phyloP scores from a whole-genome alignment of 116 monocot genomes.

The Phalaenopsis hybrid region DNA sequence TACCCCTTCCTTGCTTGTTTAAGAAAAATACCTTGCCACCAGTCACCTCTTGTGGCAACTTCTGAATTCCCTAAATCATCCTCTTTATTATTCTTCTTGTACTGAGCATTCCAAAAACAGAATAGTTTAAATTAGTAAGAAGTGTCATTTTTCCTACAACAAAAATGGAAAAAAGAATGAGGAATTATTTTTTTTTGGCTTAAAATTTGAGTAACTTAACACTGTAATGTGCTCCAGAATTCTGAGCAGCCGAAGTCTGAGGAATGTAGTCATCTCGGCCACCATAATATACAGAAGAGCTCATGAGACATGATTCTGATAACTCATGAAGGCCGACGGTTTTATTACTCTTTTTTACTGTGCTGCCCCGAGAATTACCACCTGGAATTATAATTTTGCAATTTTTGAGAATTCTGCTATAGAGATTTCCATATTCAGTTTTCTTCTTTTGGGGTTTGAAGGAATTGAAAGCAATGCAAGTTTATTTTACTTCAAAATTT shows the following conservation, averaged over 20 bases:
- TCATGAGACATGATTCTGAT: conserved; percentile 10
- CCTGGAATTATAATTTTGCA: background rate
- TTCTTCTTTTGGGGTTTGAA: too few species aligned
- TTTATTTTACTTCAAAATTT: too few species aligned
- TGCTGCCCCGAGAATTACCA: background rate
- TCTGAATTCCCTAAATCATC: conserved; percentile 9
- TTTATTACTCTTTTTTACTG: background rate
- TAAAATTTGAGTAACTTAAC: background rate
- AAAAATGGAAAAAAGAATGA: background rate
- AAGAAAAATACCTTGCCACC: conserved; percentile 23
- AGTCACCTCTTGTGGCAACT: conserved; percentile 14
- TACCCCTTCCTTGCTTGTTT: background rate
- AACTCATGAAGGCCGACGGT: background rate
- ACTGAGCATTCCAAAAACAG: background rate
- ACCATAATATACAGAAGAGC: conserved; percentile 9
- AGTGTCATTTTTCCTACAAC: too few species aligned
- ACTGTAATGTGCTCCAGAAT: conserved; percentile 4
- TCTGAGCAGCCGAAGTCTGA: background rate
- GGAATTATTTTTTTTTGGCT: background rate
- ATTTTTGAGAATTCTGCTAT: background rate
- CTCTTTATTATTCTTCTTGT: conserved; percentile 18
- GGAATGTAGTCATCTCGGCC: conserved; percentile 11
- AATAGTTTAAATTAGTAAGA: background rate
- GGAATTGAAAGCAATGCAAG: too few species aligned
- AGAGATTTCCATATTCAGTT: too few species aligned